Base-by-base conservation (phyloP, 768 basidiomycete species). In the Grammothele lineata region DNA sequence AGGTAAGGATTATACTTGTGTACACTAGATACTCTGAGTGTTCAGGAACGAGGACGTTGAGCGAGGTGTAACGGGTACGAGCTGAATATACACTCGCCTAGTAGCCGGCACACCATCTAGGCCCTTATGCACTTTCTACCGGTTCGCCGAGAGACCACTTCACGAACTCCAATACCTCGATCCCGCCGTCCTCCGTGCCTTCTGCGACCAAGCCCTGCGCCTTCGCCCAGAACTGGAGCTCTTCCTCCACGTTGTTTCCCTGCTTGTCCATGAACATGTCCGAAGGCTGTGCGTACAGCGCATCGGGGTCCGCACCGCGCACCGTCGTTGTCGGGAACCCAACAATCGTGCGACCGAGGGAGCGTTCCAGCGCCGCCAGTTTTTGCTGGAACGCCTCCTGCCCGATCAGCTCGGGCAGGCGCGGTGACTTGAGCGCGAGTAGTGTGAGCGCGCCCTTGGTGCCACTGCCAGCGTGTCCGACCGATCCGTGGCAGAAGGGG, bases 311-410 rank as follows among this genome's bases (percentile, higher is more conserved):
- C 19, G 51, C 46, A 5, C 62, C 52, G 10, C 59, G 65, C 17
- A 92, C 69, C 0, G 69, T 70, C 14, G 66, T 65, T 0, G 89
- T 89, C 22, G 87, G 81, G 60, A 93, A 85, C 3, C 92, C 93
- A 18, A 82, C 81, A 41, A 92, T 83, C 66, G 95, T 93, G 34
- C 91, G 77, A 9, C 85, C 86, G n/a, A 95, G 53, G 2, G 85
- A 77, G 19, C 88, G 81, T 55, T 87, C 81, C 12, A 95, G 70
- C 35, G 74, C 72, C 25, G 70, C 70, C 15, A 89, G 66, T 32
- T 86, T 78, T n/a, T 68, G 62, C 22, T 70, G 66, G 57, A 85
- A 83, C n/a, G 60, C 60, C 39, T 73, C 63, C 2, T 75, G 71
- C 14, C 63, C 64, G 37, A 83, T 61, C 50, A 75, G 59, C 22